Conservation (phyloP, 2,329 filamentous ascomycete genomes). For the Pseudogymnoascus sp. region DNA sequence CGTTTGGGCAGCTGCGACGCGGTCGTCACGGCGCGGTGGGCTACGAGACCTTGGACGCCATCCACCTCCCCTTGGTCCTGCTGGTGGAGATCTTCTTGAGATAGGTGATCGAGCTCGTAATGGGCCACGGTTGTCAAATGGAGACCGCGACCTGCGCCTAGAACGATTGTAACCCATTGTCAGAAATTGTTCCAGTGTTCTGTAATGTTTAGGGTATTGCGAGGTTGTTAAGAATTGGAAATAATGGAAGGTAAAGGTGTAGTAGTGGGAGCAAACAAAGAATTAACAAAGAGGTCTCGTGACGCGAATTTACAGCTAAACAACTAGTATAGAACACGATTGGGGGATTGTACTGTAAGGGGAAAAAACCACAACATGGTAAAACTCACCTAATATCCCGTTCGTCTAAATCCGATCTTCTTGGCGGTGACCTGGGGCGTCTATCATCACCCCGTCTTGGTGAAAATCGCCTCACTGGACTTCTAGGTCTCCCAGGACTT, state of each 20-base stretch:
- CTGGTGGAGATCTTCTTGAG: constrained; percentile 27
- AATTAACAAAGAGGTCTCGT: neutral
- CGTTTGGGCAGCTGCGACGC: constrained; percentile 33
- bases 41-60: constrained; percentile 42
- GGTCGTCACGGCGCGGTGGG: constrained; percentile 44
- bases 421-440: constrained; percentile 30
- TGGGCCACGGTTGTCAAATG: constrained; percentile 27
- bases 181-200: neutral
- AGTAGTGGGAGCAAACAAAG: neutral
- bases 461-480: constrained; percentile 28
- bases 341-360: neutral
- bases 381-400: constrained; percentile 13
- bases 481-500: constrained; percentile 21
- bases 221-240: neutral
- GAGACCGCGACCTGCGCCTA: constrained; percentile 31
- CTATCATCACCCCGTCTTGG: constrained; percentile 32
- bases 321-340: neutral
- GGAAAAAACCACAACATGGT: neutral
- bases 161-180: constrained; percentile 11
- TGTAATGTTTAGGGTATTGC: neutral
- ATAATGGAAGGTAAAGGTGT: neutral
- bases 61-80: constrained; percentile 29
- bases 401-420: constrained; percentile 26
- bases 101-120: constrained; percentile 28
- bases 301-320: constrained; percentile 1